phyloP scores from a whole-genome alignment of 148 eudicot genomes.

The Mesembryanthemum crystallinum region DNA sequence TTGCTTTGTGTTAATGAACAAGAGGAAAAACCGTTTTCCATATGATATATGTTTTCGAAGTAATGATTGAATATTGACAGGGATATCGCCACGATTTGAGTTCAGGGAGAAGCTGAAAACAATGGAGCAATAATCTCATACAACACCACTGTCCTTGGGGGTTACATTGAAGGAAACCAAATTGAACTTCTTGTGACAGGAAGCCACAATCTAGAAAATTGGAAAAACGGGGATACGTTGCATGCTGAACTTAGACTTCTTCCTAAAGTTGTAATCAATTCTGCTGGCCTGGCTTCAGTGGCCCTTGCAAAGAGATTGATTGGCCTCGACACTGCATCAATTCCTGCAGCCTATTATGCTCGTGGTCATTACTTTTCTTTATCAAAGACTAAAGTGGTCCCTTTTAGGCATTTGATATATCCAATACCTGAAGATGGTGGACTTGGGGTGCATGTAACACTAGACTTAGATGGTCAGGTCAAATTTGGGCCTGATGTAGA shows the following conservation, averaged over 20 bases:
- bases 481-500: constrained; percentile 96
- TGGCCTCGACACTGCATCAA: constrained; percentile 39
- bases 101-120: constrained; percentile 95
- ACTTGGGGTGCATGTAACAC: constrained; percentile 88
- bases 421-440: constrained; percentile 98
- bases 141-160: constrained; percentile 79
- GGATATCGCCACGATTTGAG: constrained; percentile 44
- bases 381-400: constrained; percentile 50
- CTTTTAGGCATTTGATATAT: constrained; percentile 78
- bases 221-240: constrained; percentile 36
- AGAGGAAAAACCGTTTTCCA: background rate
- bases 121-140: constrained; percentile 72
- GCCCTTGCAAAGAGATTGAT: constrained; percentile 62
- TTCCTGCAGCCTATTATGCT: constrained; percentile 62
- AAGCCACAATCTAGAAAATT: constrained; percentile 43
- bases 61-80: constrained; percentile 56
- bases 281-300: constrained; percentile 74
- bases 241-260: constrained; percentile 63
- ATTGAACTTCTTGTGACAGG: constrained; percentile 62
- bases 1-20: background rate
- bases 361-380: constrained; percentile 88
- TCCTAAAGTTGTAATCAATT: constrained; percentile 73
- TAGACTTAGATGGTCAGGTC: constrained; percentile 79
- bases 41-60: constrained; percentile 20
- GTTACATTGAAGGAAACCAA: constrained; percentile 45